These are phyloP conservation scores for Letharia columbiana DNA, from an alignment of 495 filamentous ascomycete species.

Conservation along the genomic window DNA sequence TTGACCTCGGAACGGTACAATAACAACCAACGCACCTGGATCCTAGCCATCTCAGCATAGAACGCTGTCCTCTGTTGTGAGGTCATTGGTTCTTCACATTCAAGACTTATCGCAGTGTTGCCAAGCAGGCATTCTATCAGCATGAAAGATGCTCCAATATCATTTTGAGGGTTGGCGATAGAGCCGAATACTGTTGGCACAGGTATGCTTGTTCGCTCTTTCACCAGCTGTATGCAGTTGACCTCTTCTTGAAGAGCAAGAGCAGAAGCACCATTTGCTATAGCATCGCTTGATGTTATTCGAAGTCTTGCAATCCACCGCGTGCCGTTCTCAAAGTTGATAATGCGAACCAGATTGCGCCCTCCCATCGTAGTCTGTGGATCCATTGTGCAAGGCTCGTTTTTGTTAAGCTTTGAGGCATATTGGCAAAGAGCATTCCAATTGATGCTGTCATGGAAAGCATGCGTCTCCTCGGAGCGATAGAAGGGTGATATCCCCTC, in stretches of 20 bases:
- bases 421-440: background rate
- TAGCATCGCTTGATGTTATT: background rate
- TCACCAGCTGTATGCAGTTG: background rate
- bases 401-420: background rate
- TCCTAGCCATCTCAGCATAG: background rate
- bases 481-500: background rate
- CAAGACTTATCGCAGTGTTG: background rate
- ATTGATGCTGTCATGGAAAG: background rate
- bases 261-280: background rate
- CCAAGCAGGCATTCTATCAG: background rate
- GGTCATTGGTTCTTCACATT: too few relatives aligned
- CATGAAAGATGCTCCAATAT: background rate
- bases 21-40: background rate
- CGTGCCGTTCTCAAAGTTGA: background rate
- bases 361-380: background rate
- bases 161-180: background rate
- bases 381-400: background rate
- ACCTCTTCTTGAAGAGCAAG: background rate
- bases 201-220: background rate
- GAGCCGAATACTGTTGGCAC: background rate
- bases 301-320: background rate
- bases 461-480: too few relatives aligned
- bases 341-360: background rate
- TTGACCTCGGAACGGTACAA: too few relatives aligned
- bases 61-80: background rate